Evolutionary conservation across 108 stramenopile species (phyloP), one percentile per base, ranked within the genome.

Genomic region (Bacterosira constricta): DNA sequence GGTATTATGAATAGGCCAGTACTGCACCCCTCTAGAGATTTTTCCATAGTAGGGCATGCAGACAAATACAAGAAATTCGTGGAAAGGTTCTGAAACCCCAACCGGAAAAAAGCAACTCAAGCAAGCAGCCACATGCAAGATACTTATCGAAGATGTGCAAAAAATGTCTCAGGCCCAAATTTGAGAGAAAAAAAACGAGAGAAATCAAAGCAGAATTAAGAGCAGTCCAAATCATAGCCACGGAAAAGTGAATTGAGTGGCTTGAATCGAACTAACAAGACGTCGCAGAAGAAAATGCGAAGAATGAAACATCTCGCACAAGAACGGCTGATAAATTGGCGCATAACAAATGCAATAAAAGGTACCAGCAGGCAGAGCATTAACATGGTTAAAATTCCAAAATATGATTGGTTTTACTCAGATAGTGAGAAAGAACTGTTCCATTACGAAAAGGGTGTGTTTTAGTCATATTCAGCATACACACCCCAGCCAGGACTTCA

Each of bases 321-420:
- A 29, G 53, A 54, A 5, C 21, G 26, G 30, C 12, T 29, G 53
- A 23, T 54, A 13, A 54, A 54, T 54, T 11, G 23, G 11, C 21
- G n/a, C n/a, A n/a, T n/a, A n/a, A n/a, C n/a, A n/a, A n/a, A n/a
- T n/a, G n/a, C n/a, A n/a, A n/a, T n/a, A 23, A 8, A 11, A 27
- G 30, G 30, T 4, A 27, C 26, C 7, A 4, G 6, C 13, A 23
- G 23, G 6, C 17, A 17, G 21, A 29, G 53, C 26, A 6, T 54
- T 10, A 27, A 23, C 7, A 5, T 5, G 6, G 30, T 54, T 29
- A 10, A 54, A 27, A 13, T 54, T 9, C 53, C 53, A 27, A 54
- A 4, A 4, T 27, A 54, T 54, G 53, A 54, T 5, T 54, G 53
- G 53, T 54, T 54, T 27, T 54, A 54, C 53, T 54, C 53, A 3